A percentile compares a stretch with the other conserved stretches of the same genome.
These are phyloP conservation scores for Peribolospora kevripleyi DNA, from an alignment of 768 basidiomycete species.

Conservation along the genomic window DNA sequence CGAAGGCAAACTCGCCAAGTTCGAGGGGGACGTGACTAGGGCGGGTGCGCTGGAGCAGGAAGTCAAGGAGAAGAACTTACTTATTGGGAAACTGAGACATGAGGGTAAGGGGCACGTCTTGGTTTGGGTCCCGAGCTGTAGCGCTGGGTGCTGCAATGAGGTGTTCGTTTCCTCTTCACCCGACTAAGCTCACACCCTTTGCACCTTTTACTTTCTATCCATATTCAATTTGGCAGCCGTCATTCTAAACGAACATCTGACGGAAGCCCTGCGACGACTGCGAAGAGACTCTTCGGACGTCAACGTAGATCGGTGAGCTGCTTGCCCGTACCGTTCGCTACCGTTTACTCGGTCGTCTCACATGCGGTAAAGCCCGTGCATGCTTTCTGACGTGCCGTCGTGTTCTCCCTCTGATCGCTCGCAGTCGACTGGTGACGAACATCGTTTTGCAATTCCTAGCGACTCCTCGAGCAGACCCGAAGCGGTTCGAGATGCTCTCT, in stretches of 20 bases:
- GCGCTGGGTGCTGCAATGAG: too few species aligned
- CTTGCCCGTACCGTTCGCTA: not conserved
- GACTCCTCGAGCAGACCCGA: constrained; percentile 72
- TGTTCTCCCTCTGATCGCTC: not conserved
- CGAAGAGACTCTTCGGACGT: constrained; percentile 57
- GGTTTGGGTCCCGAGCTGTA: not conserved
- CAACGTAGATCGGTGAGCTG: constrained; percentile 47
- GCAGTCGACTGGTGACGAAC: constrained; percentile 69
- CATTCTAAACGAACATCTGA: constrained; percentile 89
- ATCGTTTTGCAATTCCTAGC: constrained; percentile 69
- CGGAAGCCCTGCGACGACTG: constrained; percentile 85
- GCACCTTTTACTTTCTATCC: not conserved
- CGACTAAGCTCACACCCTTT: not conserved
- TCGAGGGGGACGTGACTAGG: constrained; percentile 36
- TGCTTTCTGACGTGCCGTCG: not conserved
- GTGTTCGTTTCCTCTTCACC: not conserved
- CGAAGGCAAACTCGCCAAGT: constrained; percentile 52
- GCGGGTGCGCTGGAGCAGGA: constrained; percentile 62
- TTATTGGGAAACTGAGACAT: constrained; percentile 84
- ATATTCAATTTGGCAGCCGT: constrained; percentile 33
- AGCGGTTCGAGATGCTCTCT: constrained; percentile 87
- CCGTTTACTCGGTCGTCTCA: not conserved
- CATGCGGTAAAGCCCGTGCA: not conserved
- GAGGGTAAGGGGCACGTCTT: constrained; percentile 39
- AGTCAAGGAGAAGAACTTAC: constrained; percentile 78